These are phyloP conservation scores for Niebla homalea DNA, from an alignment of 495 filamentous ascomycete species.

Conservation along the genomic window DNA sequence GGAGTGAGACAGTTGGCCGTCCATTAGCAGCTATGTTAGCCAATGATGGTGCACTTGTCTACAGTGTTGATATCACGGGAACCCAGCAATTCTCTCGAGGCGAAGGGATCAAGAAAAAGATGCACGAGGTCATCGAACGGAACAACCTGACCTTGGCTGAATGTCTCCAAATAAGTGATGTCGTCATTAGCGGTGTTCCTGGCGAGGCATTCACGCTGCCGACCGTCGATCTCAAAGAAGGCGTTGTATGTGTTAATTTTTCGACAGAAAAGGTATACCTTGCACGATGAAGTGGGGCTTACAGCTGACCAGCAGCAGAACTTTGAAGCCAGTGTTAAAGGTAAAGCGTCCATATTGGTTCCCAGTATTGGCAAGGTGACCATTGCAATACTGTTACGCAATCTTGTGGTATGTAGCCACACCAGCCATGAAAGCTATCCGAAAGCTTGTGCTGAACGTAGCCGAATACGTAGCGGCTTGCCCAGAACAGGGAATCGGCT, in stretches of 20 bases:
- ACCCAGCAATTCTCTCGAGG: conserved; percentile 89
- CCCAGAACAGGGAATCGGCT: conserved; percentile 29
- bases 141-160: conserved; percentile 62
- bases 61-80: conserved; percentile 82
- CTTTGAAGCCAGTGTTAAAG: conserved; percentile 75
- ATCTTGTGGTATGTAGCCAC: conserved; percentile 56
- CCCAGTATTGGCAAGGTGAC: conserved; percentile 96
- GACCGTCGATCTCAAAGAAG: conserved; percentile 64
- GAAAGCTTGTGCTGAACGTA: not conserved
- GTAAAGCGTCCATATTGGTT: conserved; percentile 92
- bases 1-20: conserved; percentile 86
- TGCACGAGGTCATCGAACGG: conserved; percentile 73
- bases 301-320: conserved; percentile 37
- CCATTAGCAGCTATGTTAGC: conserved; percentile 89
- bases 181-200: conserved; percentile 91
- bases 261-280: conserved; percentile 64
- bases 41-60: conserved; percentile 91
- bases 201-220: conserved; percentile 77
- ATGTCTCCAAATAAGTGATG: conserved; percentile 75
- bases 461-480: conserved; percentile 30
- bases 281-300: not conserved
- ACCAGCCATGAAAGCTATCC: too few species aligned
- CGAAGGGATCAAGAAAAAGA: conserved; percentile 61
- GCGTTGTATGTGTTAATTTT: conserved; percentile 94
- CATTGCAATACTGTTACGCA: conserved; percentile 79